Conservation (phyloP, 768 basidiomycete species). For the Pisolithus tinctorius region DNA sequence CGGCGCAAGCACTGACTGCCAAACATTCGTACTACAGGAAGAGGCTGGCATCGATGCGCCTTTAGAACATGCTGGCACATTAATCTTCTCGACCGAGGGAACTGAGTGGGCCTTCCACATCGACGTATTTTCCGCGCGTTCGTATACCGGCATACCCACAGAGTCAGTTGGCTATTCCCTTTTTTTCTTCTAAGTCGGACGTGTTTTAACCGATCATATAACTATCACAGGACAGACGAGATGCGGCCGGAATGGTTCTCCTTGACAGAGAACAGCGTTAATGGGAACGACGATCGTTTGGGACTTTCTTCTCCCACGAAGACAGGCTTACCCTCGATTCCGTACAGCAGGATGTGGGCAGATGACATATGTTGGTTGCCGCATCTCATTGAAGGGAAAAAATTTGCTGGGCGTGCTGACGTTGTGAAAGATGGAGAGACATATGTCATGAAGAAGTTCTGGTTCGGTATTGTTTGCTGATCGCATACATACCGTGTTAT, state of each 20-base stretch:
- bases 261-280: constrained; percentile 17
- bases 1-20: neutral
- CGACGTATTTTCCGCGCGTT: constrained; percentile 60
- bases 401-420: constrained; percentile 46
- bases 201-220: neutral
- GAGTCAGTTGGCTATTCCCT: constrained; percentile 46
- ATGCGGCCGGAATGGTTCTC: constrained; percentile 84
- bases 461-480: constrained; percentile 57
- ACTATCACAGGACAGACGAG: constrained; percentile 64
- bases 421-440: constrained; percentile 72
- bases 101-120: constrained; percentile 61
- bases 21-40: constrained; percentile 43
- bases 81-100: constrained; percentile 55
- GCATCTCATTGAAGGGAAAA: constrained; percentile 37
- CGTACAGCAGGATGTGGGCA: constrained; percentile 53
- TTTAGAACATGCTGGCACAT: constrained; percentile 53
- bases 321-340: constrained; percentile 37
- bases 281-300: constrained; percentile 3
- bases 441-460: constrained; percentile 67
- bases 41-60: constrained; percentile 71
- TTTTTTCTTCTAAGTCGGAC: neutral
- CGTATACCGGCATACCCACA: constrained; percentile 51
- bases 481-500: neutral
- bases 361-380: constrained; percentile 69
- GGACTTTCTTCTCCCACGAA: neutral